Conservation (phyloP, 306 rosid genomes). For the Ochetophila trinervis region DNA sequence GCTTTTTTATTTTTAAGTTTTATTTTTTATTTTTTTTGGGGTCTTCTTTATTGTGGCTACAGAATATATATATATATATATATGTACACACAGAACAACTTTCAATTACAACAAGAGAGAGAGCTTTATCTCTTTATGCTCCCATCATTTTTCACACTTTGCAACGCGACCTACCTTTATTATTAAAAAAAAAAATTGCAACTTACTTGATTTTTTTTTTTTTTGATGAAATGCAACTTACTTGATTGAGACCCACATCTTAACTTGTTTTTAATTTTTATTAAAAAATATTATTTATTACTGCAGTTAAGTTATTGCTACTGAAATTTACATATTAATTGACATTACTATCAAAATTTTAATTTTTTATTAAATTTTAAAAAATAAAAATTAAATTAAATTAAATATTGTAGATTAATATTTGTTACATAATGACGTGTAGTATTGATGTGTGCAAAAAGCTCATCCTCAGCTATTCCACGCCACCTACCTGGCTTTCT, state of each 20-base stretch:
- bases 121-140: slow-evolving; percentile 17
- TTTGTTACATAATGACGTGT: slow-evolving; percentile 53
- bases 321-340: too few species aligned
- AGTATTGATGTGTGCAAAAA: slow-evolving; percentile 59
- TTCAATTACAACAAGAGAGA: slow-evolving; percentile 4
- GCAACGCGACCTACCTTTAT: slow-evolving; percentile 39
- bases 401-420: too few species aligned
- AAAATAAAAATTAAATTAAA: too few species aligned
- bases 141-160: slow-evolving; percentile 41
- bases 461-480: slow-evolving; percentile 47
- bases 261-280: slow-evolving; percentile 25
- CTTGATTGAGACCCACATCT: slow-evolving; percentile 45
- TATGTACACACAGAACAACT: slow-evolving; percentile 19
- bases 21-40: background rate
- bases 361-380: too few species aligned
- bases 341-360: too few species aligned
- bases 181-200: too few species aligned
- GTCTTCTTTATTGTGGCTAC: background rate
- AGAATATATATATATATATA: too few species aligned
- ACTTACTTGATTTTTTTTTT: too few species aligned
- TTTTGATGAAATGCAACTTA: too few species aligned
- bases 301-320: too few species aligned
- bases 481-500: slow-evolving; percentile 28
- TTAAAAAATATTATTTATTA: too few species aligned
- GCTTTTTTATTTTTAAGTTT: background rate